Evolutionary conservation across 495 filamentous ascomycete species (phyloP).

Genomic region (Durotheca rogersii): DNA sequence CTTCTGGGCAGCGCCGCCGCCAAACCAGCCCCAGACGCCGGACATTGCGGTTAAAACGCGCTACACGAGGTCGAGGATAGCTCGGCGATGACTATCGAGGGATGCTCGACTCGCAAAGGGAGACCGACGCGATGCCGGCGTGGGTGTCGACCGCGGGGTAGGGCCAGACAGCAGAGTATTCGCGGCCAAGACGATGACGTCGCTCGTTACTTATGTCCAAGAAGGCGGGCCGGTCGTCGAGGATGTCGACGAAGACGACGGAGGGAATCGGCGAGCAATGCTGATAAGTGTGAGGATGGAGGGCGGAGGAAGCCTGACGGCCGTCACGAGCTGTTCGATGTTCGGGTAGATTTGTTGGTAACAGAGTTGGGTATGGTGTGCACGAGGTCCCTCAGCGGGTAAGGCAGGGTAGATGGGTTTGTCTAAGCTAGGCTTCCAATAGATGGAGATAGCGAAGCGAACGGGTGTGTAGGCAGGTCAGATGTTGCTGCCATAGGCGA

Average conservation of each 20-base stretch:
- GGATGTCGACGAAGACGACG: neutral
- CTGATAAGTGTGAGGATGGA: no score
- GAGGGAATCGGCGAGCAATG: no score
- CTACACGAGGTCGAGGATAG: slow-evolving; percentile 8
- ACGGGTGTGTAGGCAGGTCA: no score
- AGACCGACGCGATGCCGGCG: slow-evolving; percentile 2
- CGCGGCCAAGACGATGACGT: slow-evolving; percentile 13
- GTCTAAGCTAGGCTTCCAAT: no score
- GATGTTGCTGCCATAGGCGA: no score
- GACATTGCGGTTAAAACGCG: slow-evolving; percentile 47
- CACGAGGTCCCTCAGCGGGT: no score
- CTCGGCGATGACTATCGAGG: slow-evolving; percentile 3
- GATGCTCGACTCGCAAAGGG: neutral
- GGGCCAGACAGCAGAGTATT: slow-evolving; percentile 8
- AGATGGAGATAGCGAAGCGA: no score
- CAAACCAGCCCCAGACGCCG: slow-evolving; percentile 81
- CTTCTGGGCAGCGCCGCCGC: slow-evolving; percentile 75
- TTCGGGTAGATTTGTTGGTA: no score
- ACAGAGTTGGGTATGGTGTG: no score
- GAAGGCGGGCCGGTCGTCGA: neutral
- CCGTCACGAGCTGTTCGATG: no score
- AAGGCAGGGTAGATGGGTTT: no score
- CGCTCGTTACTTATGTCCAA: slow-evolving; percentile 5
- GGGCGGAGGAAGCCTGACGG: no score
- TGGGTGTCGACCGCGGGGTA: slow-evolving; percentile 28